A percentile compares a stretch with the other conserved stretches of the same genome.
phyloP scores from a whole-genome alignment of 495 filamentous ascomycete genomes.

The Ascodesmis nigricans region DNA sequence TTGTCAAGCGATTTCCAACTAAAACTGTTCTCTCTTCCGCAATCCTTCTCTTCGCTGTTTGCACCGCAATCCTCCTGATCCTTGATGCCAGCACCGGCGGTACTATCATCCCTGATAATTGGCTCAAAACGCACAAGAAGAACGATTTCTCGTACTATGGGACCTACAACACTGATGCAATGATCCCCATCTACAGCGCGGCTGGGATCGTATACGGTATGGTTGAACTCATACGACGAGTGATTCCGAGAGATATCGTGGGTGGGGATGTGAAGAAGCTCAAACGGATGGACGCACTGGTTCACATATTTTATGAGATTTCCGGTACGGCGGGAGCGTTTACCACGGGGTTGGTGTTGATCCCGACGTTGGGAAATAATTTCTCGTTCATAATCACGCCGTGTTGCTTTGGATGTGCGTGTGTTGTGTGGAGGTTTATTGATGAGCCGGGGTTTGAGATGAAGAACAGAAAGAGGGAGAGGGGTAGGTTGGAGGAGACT shows the following conservation, averaged over 20 bases:
- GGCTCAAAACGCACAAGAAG: constrained; percentile 16
- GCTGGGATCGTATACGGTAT: constrained; percentile 25
- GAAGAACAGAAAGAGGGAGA: constrained; percentile 2
- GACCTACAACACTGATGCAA: constrained; percentile 25
- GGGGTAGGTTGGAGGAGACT: too few relatives aligned
- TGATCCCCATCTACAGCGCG: constrained; percentile 27
- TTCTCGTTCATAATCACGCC: constrained; percentile 27
- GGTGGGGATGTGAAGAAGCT: constrained; percentile 28
- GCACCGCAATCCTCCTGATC: constrained; percentile 24
- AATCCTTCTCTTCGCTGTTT: constrained; percentile 24
- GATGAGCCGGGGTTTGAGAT: constrained; percentile 21
- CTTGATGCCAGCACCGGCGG: constrained; percentile 26
- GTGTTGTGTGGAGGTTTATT: constrained; percentile 25
- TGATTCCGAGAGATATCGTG: constrained; percentile 29
- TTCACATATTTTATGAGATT: constrained; percentile 29
- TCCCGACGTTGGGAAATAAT: constrained; percentile 27
- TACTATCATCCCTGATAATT: constrained; percentile 20
- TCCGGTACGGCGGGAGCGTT: constrained; percentile 27
- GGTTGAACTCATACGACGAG: constrained; percentile 29
- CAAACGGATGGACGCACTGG: constrained; percentile 26
- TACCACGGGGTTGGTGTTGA: constrained; percentile 24
- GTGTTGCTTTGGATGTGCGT: constrained; percentile 24
- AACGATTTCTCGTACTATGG: constrained; percentile 26
- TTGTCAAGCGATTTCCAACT: constrained; percentile 26
- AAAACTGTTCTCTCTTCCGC: constrained; percentile 23